These are phyloP conservation scores for Phytophthora crassamura DNA, from an alignment of 352 stramenopile genomes.

Conservation along the genomic window DNA sequence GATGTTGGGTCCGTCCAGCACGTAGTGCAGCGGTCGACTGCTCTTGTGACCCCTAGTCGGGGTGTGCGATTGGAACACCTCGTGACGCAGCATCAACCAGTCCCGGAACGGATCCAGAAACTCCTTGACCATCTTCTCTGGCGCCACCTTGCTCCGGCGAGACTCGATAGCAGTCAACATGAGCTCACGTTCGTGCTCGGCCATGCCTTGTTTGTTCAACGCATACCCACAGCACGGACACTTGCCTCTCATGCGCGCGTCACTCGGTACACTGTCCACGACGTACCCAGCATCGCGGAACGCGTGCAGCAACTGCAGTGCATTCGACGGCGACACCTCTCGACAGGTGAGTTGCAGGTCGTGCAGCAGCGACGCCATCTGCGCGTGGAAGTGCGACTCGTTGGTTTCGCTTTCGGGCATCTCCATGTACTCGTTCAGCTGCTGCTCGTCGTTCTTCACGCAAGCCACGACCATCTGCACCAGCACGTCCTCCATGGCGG, in stretches of 20 bases:
- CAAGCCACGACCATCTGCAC: slow-evolving; percentile 73
- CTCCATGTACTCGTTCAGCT: slow-evolving; percentile 16
- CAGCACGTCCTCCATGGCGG: slow-evolving; percentile 74
- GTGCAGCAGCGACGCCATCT: slow-evolving; percentile 69
- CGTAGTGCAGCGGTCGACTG: slow-evolving; percentile 64
- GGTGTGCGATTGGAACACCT: slow-evolving; percentile 36
- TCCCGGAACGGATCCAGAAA: slow-evolving; percentile 69
- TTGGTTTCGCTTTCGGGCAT: slow-evolving; percentile 1
- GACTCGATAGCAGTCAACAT: slow-evolving; percentile 67
- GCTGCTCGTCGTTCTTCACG: slow-evolving; percentile 34
- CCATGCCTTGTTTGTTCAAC: slow-evolving; percentile 57
- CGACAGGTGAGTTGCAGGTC: slow-evolving; percentile 64
- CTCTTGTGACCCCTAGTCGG: slow-evolving; percentile 15
- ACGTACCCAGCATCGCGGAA: slow-evolving; percentile 50
- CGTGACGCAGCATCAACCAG: slow-evolving; percentile 63
- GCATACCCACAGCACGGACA: slow-evolving; percentile 49
- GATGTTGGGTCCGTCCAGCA: slow-evolving; percentile 98
- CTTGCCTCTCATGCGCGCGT: slow-evolving; percentile 44
- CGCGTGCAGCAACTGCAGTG: slow-evolving; percentile 42
- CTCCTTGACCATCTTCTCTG: slow-evolving; percentile 52
- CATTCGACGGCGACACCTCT: slow-evolving; percentile 61
- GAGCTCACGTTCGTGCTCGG: slow-evolving; percentile 44
- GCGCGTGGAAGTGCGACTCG: slow-evolving; percentile 42
- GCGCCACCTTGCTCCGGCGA: slow-evolving; percentile 51
- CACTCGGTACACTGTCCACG: slow-evolving; percentile 46